These are phyloP conservation scores for Clonostachys rhizophaga DNA, from an alignment of 2,329 filamentous ascomycete genomes.

Conservation along the genomic window DNA sequence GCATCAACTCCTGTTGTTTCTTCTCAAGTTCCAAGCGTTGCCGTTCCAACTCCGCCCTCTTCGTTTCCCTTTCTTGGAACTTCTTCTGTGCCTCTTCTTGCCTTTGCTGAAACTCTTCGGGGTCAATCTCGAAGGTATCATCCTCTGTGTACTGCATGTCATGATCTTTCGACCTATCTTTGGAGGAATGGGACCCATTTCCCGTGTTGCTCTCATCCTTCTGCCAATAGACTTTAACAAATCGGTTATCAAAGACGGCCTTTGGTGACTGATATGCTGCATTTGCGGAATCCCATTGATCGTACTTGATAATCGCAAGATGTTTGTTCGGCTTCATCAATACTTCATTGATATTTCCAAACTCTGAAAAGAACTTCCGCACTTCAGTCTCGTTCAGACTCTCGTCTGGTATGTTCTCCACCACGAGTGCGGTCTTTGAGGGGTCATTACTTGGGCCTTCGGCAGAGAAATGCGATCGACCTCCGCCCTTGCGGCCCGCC, in stretches of 20 bases:
- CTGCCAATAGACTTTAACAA: constrained; percentile 81
- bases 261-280: constrained; percentile 73
- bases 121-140: constrained; percentile 54
- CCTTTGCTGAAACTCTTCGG: constrained; percentile 62
- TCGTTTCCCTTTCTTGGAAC: constrained; percentile 60
- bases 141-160: constrained; percentile 10
- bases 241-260: constrained; percentile 78
- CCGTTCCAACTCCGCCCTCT: constrained; percentile 57
- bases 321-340: constrained; percentile 62
- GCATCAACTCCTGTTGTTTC: constrained; percentile 56
- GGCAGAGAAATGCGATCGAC: constrained; percentile 57
- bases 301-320: constrained; percentile 66
- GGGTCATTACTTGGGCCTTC: constrained; percentile 59
- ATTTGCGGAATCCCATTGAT: constrained; percentile 60
- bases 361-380: constrained; percentile 65
- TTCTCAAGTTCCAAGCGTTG: constrained; percentile 61
- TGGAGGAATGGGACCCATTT: not conserved
- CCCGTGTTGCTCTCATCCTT: constrained; percentile 44
- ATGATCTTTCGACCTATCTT: constrained; percentile 6
- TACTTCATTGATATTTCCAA: constrained; percentile 61
- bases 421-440: constrained; percentile 63
- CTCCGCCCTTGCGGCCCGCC: constrained; percentile 20
- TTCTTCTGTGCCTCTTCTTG: constrained; percentile 69
- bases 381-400: constrained; percentile 62
- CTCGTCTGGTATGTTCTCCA: constrained; percentile 74